Conservation (phyloP, 73 alveolate genomes). For the Paramecium tetraurelia region DNA sequence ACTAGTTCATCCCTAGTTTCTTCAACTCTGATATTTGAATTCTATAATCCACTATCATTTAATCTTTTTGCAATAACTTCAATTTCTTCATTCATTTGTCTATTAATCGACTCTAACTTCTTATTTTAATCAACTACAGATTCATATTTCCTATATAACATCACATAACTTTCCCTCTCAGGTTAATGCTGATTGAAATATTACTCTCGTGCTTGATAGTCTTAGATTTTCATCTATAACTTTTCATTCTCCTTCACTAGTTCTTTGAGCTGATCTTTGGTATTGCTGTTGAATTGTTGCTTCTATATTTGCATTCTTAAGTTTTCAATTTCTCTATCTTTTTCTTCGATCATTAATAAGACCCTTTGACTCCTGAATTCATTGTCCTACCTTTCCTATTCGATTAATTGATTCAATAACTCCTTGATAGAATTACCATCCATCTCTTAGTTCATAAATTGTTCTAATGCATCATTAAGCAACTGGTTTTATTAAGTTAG, state of each 20-base stretch:
- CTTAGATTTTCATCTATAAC: not conserved
- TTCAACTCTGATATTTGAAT: not conserved
- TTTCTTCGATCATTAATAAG: slow-evolving; percentile 33
- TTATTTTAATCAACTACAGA: not conserved
- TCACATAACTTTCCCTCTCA: not conserved
- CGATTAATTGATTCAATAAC: not conserved
- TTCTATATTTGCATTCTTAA: not conserved
- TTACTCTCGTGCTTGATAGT: not conserved
- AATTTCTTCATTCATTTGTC: slow-evolving; percentile 10
- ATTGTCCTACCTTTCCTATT: slow-evolving; percentile 26
- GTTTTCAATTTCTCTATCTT: slow-evolving; percentile 14
- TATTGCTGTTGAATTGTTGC: not conserved
- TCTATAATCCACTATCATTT: slow-evolving; percentile 17
- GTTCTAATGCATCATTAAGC: not conserved
- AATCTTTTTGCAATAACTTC: slow-evolving; percentile 7
- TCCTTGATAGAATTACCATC: not conserved
- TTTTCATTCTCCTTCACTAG: not conserved
- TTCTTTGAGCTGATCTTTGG: not conserved
- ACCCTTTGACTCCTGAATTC: slow-evolving; percentile 43
- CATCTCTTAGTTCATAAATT: not conserved
- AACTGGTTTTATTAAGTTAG: not conserved
- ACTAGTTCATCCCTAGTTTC: slow-evolving; percentile 29
- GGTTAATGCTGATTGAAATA: not conserved
- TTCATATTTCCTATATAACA: slow-evolving; percentile 37
- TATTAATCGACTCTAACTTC: not conserved